phyloP scores from a whole-genome alignment of 345 rosid species.

The Rhodomyrtus tomentosa region DNA sequence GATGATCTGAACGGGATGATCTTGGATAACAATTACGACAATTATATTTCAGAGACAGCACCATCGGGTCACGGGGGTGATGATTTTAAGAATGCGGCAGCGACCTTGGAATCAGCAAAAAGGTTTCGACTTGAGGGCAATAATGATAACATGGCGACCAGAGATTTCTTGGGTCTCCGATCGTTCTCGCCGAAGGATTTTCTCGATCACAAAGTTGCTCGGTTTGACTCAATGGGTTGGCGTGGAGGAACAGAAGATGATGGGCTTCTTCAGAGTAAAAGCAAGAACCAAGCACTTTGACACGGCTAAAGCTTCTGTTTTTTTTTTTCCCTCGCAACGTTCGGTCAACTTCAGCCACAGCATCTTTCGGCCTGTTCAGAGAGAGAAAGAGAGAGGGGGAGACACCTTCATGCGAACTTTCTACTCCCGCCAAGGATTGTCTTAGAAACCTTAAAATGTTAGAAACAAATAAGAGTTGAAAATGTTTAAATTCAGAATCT shows the following conservation, averaged over 20 bases:
- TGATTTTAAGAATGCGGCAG: not conserved
- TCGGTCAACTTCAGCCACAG: not conserved
- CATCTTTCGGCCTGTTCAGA: not conserved
- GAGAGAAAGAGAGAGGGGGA: not conserved
- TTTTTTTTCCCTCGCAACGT: not conserved
- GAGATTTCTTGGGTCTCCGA: conserved; percentile 53
- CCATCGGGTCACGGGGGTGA: not conserved
- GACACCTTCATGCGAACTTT: not conserved
- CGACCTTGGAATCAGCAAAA: not conserved
- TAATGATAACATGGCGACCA: conserved; percentile 22
- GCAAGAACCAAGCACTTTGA: conserved; percentile 19
- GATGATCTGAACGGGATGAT: not conserved
- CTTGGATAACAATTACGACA: not conserved
- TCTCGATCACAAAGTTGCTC: not conserved
- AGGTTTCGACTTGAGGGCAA: not conserved
- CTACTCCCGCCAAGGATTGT: not conserved
- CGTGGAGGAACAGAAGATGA: not conserved
- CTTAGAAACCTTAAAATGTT: too few species aligned
- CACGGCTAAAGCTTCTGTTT: conserved; percentile 4
- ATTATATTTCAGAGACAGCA: not conserved
- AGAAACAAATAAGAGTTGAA: too few species aligned
- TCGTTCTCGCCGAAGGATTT: conserved; percentile 23
- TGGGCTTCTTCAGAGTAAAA: conserved; percentile 13
- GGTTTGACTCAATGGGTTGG: conserved; percentile 8
- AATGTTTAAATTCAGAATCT: too few species aligned